Percentiles rank a stretch among this genome's conserved stretches.
These are phyloP conservation scores for Grigorovia humatica DNA, from an alignment of 805 yeast species.

Conservation along the genomic window DNA sequence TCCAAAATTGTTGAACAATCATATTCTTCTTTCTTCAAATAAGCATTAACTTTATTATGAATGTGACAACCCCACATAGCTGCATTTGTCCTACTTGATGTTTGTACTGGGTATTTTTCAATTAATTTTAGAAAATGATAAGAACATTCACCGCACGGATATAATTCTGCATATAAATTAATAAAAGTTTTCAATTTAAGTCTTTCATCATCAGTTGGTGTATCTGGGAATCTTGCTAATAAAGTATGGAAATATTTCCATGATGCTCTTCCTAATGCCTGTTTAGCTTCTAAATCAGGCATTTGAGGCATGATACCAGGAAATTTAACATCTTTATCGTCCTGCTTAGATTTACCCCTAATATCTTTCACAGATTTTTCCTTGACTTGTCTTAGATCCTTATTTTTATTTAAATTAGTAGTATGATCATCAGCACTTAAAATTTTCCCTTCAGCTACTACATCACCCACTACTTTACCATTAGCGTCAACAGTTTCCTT, in stretches of 20 bases:
- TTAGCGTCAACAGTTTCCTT: not conserved
- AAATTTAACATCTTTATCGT: conserved; percentile 2
- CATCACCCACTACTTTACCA: not conserved
- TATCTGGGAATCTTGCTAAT: conserved; percentile 83
- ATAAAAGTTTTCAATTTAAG: conserved; percentile 55
- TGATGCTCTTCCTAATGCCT: conserved; percentile 81
- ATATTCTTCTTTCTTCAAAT: conserved; percentile 57
- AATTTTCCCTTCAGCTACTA: not conserved
- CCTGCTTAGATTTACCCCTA: not conserved
- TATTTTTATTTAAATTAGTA: not conserved
- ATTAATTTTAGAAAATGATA: conserved; percentile 71
- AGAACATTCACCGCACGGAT: conserved; percentile 97
- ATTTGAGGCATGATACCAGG: conserved; percentile 80
- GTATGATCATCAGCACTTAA: not conserved
- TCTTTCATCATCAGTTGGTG: conserved; percentile 56
- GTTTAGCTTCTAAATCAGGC: conserved; percentile 60
- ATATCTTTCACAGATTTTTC: not conserved
- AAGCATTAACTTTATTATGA: conserved; percentile 76
- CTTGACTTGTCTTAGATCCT: not conserved
- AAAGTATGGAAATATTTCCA: conserved; percentile 92
- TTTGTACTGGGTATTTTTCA: conserved; percentile 73
- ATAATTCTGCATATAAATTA: conserved; percentile 74
- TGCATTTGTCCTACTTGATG: conserved; percentile 63
- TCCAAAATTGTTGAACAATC: conserved; percentile 81
- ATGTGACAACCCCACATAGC: conserved; percentile 94